A percentile compares a stretch with the other conserved stretches of the same genome.
Conservation (phyloP, 176 grass and related monocot species). For the Miscanthus lutarioriparius region DNA sequence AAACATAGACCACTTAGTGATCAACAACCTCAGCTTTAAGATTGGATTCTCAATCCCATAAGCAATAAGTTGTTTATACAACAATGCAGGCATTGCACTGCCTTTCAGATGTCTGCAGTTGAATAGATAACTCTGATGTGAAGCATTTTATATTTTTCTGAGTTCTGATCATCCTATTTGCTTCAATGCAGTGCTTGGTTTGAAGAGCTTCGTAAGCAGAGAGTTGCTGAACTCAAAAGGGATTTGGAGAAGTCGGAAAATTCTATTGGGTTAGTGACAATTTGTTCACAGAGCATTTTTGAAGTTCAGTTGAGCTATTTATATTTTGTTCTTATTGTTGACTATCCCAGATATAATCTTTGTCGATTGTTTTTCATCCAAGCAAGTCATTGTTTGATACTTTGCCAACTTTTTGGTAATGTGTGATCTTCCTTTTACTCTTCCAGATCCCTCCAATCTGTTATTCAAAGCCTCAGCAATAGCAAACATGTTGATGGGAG, state of each 20-base stretch:
- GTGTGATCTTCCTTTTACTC: slow-evolving; percentile 25
- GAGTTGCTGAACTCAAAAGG: slow-evolving; percentile 75
- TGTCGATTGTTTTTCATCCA: neutral
- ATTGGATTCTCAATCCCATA: neutral
- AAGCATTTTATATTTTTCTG: neutral
- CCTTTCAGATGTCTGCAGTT: slow-evolving; percentile 1
- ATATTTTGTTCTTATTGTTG: neutral
- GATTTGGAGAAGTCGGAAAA: slow-evolving; percentile 75
- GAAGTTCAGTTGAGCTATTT: slow-evolving; percentile 19
- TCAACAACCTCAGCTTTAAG: neutral
- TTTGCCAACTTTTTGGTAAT: slow-evolving; percentile 20
- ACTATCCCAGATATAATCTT: neutral
- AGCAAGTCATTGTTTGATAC: slow-evolving; percentile 23
- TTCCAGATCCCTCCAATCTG: slow-evolving; percentile 78
- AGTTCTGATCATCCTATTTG: slow-evolving; percentile 15
- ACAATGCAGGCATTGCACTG: neutral
- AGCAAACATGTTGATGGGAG: slow-evolving; percentile 41
- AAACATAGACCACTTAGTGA: neutral
- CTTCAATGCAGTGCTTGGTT: slow-evolving; percentile 74
- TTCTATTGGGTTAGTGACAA: slow-evolving; percentile 75
- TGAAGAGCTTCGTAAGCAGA: slow-evolving; percentile 82
- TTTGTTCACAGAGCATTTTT: neutral
- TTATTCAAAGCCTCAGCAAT: slow-evolving; percentile 65
- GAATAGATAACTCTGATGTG: slow-evolving; percentile 19
- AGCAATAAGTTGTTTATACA: neutral